Base-by-base conservation (phyloP, 2,329 filamentous ascomycete genomes). In the Penicillium thymicola region DNA sequence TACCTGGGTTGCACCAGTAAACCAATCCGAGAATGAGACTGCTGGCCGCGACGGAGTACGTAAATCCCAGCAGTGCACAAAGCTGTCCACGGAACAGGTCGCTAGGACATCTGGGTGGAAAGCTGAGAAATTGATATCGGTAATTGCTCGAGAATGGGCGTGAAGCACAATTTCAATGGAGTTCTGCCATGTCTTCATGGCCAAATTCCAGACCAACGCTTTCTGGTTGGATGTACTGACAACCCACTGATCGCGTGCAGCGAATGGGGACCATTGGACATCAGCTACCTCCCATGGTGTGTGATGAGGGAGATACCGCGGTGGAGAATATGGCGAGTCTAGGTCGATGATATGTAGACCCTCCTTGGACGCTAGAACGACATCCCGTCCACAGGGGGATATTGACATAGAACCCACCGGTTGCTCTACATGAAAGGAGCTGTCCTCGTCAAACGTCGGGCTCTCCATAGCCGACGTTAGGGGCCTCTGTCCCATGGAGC, bases 211-310 rank as follows among this genome's bases (percentile, higher is more conserved):
- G 21, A 97, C 90, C 49, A 97, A 80, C 21, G 92, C 94, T 65
- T 94, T 91, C 72, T 97, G 92, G 71, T 97, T 97, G 18, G 92
- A 93, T 0, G 92, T 96, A 57, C 91, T 96, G 36, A 91, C 90
- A 18, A 97, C 89, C 92, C 93, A 97, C 67, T 92, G 92, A 72
- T 96, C 90, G 46, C 92, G 85, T 21, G 84, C 85, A 13, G 92
- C 89, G 72, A 97, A 96, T 0, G 93, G 93, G 11, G 91, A 96
- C 93, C 93, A 97, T 74, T 97, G 93, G 30, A 96, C 92, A 73
- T 97, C 93, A 11, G 93, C 92, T 5, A 96, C 92, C 50, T 96
- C 86, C 91, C 92, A 97, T n/a, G 90, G 89, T 42, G 91, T 87
- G 54, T 90, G 89, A 74, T 96, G 90, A 60, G 89, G 89, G 65